Percentiles rank a stretch among this genome's conserved stretches.
These are phyloP conservation scores for Ceratobasidium sp. DNA, from an alignment of 1,284 basidiomycete species.

Conservation along the genomic window DNA sequence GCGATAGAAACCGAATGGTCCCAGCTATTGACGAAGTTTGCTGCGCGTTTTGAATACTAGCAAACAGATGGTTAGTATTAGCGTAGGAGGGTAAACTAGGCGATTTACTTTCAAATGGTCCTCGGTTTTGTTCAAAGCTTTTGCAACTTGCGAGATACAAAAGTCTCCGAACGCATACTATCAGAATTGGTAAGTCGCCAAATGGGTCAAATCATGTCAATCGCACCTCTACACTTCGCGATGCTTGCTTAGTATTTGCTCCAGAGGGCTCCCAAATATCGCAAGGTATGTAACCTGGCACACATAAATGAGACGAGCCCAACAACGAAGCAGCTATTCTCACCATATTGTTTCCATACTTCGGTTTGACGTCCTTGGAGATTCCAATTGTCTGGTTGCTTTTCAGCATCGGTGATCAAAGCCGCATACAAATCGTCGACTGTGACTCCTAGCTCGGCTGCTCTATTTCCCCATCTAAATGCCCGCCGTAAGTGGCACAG, in stretches of 20 bases:
- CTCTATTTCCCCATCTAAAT: constrained; percentile 54
- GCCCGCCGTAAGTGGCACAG: background rate
- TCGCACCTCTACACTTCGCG: constrained; percentile 66
- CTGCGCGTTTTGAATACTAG: constrained; percentile 65
- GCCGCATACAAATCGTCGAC: constrained; percentile 63
- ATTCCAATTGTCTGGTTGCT: constrained; percentile 69
- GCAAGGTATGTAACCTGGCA: constrained; percentile 64
- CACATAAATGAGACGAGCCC: background rate
- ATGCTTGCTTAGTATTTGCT: constrained; percentile 69
- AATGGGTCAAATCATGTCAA: constrained; percentile 2
- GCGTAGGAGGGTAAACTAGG: background rate
- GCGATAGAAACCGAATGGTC: constrained; percentile 66
- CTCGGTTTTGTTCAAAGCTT: constrained; percentile 60
- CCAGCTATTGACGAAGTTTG: constrained; percentile 70
- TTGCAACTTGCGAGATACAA: constrained; percentile 69
- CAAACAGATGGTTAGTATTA: background rate
- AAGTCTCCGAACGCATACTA: constrained; percentile 62
- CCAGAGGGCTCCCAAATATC: constrained; percentile 66
- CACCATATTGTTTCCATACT: constrained; percentile 66
- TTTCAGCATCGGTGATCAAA: constrained; percentile 68
- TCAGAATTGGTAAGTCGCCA: constrained; percentile 13
- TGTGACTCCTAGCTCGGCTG: constrained; percentile 61
- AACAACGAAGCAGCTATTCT: background rate
- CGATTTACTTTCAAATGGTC: constrained; percentile 62
- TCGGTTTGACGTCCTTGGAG: constrained; percentile 69